Evolutionary conservation across 2,329 filamentous ascomycete genomes (phyloP).

Genomic region (Zasmidium citrigriseum): DNA sequence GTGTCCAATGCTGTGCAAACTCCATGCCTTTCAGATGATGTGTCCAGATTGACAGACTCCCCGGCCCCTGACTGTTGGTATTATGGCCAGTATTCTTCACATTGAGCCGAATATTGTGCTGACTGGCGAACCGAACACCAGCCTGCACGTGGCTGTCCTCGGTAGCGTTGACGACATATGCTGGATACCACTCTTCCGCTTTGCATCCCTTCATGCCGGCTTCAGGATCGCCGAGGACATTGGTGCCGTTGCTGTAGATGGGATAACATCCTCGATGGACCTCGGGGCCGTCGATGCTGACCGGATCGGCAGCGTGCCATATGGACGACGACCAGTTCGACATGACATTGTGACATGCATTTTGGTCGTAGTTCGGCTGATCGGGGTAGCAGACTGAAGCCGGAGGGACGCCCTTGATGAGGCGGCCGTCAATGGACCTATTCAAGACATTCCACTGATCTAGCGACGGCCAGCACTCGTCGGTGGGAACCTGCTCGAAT

Average conservation of each 20-base stretch:
- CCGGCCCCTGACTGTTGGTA: background rate
- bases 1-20: background rate
- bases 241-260: slow-evolving; percentile 7
- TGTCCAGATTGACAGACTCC: slow-evolving; percentile 12
- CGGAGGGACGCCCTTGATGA: slow-evolving; percentile 35
- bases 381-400: slow-evolving; percentile 39
- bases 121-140: slow-evolving; percentile 5
- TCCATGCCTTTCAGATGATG: slow-evolving; percentile 22
- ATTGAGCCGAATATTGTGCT: slow-evolving; percentile 54
- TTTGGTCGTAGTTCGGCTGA: slow-evolving; percentile 8
- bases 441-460: slow-evolving; percentile 37
- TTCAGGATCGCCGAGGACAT: slow-evolving; percentile 3
- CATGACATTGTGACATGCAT: slow-evolving; percentile 9
- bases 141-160: background rate
- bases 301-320: slow-evolving; percentile 9
- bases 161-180: slow-evolving; percentile 12
- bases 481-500: too few species aligned
- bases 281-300: slow-evolving; percentile 8
- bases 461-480: slow-evolving; percentile 37
- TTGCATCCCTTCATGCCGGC: slow-evolving; percentile 1
- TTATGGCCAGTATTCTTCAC: slow-evolving; percentile 43
- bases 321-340: slow-evolving; percentile 7
- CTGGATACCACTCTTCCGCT: background rate
- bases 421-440: slow-evolving; percentile 33
- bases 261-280: slow-evolving; percentile 2